These are phyloP conservation scores for Castanea mollissima DNA, from an alignment of 306 rosid species.

Conservation along the genomic window DNA sequence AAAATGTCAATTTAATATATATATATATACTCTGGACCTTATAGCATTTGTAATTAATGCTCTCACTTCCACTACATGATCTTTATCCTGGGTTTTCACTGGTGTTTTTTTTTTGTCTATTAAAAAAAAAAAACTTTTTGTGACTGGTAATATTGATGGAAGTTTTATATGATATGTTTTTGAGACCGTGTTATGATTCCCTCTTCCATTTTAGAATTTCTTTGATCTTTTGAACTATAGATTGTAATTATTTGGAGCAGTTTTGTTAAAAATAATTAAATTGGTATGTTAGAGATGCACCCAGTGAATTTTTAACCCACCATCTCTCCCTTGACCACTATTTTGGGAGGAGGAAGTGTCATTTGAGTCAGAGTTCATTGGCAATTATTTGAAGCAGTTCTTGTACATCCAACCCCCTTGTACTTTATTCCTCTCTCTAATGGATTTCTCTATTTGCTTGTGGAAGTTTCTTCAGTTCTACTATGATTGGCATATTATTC, in stretches of 20 bases:
- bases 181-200: not conserved
- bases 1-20: not conserved
- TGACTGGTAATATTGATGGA: not conserved
- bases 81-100: not conserved
- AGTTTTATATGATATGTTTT: not conserved
- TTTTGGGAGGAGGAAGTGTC: no score
- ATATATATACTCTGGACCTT: not conserved
- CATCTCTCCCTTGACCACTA: no score
- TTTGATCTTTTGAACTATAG: not conserved
- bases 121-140: no score
- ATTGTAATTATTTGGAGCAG: not conserved
- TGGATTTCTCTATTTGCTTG: not conserved
- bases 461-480: not conserved
- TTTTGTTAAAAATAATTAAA: no score
- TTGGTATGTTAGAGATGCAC: no score
- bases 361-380: no score
- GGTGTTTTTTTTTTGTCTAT: no score
- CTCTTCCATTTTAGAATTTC: not conserved
- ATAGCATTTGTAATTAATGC: not conserved
- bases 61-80: not conserved
- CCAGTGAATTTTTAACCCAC: no score
- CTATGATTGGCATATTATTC: not conserved
- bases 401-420: not conserved
- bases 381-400: not conserved
- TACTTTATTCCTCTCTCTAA: not conserved